These are phyloP conservation scores for Colletotrichum gigasporum DNA, from an alignment of 2,329 filamentous ascomycete species.

Conservation along the genomic window DNA sequence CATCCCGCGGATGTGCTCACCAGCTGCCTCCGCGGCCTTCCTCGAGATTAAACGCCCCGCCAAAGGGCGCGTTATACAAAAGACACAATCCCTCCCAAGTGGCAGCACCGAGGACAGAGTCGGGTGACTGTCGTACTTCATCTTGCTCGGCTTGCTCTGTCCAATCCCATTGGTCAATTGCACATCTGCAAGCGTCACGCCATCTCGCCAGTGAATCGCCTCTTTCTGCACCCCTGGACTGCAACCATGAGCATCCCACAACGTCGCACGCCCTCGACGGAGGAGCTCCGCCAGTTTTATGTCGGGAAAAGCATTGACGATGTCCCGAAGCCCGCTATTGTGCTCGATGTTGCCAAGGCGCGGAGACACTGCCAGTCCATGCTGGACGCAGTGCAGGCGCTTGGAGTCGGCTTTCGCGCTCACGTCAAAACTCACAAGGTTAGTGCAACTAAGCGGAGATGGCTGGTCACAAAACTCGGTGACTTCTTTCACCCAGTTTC, in stretches of 20 bases:
- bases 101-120: too few species aligned
- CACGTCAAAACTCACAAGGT: constrained; percentile 76
- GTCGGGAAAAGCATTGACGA: constrained; percentile 37
- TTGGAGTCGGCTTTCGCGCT: constrained; percentile 65
- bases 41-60: neutral
- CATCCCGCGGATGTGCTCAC: neutral
- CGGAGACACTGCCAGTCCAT: constrained; percentile 66
- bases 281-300: constrained; percentile 37
- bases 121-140: too few species aligned
- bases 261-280: neutral
- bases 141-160: too few species aligned
- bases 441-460: neutral
- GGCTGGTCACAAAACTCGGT: too few species aligned
- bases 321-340: constrained; percentile 62
- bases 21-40: neutral
- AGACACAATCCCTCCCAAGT: too few species aligned
- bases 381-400: constrained; percentile 55
- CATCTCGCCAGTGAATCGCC: neutral
- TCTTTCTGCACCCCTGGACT: neutral
- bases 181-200: neutral
- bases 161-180: neutral
- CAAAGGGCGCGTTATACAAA: neutral
- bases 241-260: constrained; percentile 34
- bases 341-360: constrained; percentile 65
- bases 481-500: too few species aligned